Percentiles rank a stretch among this genome's conserved stretches.
Evolutionary conservation across 306 rosid genomes (phyloP).

Genomic region (Ceratonia siliqua): DNA sequence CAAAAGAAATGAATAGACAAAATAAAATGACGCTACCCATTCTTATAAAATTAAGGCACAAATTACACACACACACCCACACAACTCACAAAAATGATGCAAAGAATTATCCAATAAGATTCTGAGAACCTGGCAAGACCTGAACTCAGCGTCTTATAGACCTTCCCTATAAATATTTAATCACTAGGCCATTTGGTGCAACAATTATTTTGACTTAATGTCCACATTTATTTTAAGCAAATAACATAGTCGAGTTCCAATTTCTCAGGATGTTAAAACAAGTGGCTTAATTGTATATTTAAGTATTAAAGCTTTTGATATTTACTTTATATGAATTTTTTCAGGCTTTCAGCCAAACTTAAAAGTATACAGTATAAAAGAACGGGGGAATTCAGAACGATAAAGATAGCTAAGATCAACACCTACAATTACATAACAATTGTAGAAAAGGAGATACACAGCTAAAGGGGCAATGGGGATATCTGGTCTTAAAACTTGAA

Average conservation of each 20-base stretch:
- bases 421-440: neutral
- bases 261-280: neutral
- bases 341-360: neutral
- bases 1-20: neutral
- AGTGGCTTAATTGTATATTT: neutral
- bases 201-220: neutral
- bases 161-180: neutral
- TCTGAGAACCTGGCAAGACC: neutral
- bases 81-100: neutral
- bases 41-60: neutral
- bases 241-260: neutral
- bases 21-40: neutral
- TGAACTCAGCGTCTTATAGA: neutral
- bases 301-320: neutral
- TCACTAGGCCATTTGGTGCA: neutral
- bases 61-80: neutral
- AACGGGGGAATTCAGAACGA: neutral
- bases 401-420: neutral
- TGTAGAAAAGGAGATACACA: neutral
- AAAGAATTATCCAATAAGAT: neutral
- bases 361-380: neutral
- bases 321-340: constrained; percentile 1
- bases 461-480: neutral
- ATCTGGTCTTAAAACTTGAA: constrained; percentile 4
- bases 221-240: neutral